Evolutionary conservation across 106 monocot genomes (phyloP), one percentile per base, ranked within the genome.

Genomic region (Dendrobium chrysotoxum): DNA sequence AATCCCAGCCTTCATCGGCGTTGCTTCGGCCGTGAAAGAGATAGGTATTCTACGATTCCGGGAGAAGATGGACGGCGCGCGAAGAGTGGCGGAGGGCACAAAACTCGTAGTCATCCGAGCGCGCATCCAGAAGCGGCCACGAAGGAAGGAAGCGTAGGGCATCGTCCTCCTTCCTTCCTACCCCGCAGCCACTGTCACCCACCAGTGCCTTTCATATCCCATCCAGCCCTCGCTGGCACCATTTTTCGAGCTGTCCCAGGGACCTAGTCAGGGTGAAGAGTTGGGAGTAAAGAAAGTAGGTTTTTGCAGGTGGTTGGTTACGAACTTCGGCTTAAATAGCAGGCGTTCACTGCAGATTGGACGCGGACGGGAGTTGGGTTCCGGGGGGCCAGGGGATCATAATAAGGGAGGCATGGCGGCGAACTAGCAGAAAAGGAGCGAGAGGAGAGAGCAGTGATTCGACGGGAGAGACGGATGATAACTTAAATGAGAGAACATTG

Each of bases 141-240:
- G 86, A 38, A 89, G 53, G 58, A 87, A 28, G 39, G 81, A 80
- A 79, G 89, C 81, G 81, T 35, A 82, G 81, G 81, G 89, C 92
- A 92, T 92, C 83, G 44, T 78, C 78, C 54, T 40, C 58, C 46
- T 54, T 47, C 30, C 26, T 23, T 31, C 75, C 81, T 76, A 76
- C 77, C 53, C 44, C 53, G 28, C 79, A 78, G 78, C 54, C 67
- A 83, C 30, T 30, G 54, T 41, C 20, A 30, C 26, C 66, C 76
- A 12, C 25, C 21, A 4, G 8, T 3, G 47, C 25, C 40, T 45
- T 21, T 74, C 21, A n/a, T 3, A 40, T 2, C 40, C 74, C 74
- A 74, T 74, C 41, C 74, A 4, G n/a, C 74, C 26, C 3, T n/a
- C 40, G 18, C 17, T 40, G 40, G 26, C 31, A 28, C 12, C 31